A percentile compares a stretch with the other conserved stretches of the same genome.
phyloP scores from a whole-genome alignment of 2,329 filamentous ascomycete genomes.

The Arthrinium puccinioides region DNA sequence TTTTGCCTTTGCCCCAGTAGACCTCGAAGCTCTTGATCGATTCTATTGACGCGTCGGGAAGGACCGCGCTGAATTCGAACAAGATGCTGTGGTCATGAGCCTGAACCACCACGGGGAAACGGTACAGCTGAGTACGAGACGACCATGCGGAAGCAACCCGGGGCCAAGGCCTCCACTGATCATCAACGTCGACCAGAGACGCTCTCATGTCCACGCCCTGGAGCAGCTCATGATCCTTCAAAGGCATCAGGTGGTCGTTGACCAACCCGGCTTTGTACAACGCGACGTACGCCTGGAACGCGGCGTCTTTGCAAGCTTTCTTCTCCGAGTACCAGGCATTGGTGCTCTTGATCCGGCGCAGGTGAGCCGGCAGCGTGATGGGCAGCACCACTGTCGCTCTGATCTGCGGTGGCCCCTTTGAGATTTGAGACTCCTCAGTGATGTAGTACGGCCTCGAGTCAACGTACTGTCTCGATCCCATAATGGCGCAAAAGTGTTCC shows the following conservation, averaged over 20 bases:
- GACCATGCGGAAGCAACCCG: conserved; percentile 36
- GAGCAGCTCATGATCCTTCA: conserved; percentile 31
- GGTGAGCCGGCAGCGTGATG: conserved; percentile 53
- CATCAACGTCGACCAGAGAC: conserved; percentile 26
- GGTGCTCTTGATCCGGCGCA: conserved; percentile 47
- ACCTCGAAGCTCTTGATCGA: conserved; percentile 27
- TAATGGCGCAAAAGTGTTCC: conserved; percentile 67
- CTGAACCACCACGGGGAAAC: conserved; percentile 24
- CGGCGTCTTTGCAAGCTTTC: conserved; percentile 71
- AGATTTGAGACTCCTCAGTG: conserved; percentile 28
- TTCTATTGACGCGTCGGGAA: conserved; percentile 37
- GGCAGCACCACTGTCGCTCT: conserved; percentile 65
- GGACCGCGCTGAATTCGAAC: conserved; percentile 32
- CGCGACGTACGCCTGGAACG: conserved; percentile 69
- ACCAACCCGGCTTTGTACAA: conserved; percentile 66
- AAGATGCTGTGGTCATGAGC: conserved; percentile 22
- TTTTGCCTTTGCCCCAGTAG: conserved; percentile 29
- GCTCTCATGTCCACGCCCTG: conserved; percentile 29
- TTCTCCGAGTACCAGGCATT: conserved; percentile 62
- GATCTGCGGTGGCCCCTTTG: conserved; percentile 20
- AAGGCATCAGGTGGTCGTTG: conserved; percentile 71
- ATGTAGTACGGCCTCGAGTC: conserved; percentile 64
- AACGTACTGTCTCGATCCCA: conserved; percentile 52
- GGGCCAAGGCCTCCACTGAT: conserved; percentile 39
- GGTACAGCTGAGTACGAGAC: conserved; percentile 21